phyloP scores from a whole-genome alignment of 805 yeast genomes.

The Cyberlindnera bimundalis region DNA sequence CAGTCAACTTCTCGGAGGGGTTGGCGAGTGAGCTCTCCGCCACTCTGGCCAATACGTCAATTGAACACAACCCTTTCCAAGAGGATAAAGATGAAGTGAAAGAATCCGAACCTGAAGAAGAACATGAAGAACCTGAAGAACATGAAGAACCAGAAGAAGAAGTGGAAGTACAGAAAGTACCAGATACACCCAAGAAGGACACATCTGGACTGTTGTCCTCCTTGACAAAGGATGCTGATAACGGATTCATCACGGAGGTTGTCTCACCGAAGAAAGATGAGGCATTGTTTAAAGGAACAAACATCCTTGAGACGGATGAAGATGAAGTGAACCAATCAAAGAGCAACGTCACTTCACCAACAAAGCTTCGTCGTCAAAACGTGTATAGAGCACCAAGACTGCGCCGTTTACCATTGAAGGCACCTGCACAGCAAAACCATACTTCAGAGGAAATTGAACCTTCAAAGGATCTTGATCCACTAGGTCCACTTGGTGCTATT shows the following conservation, averaged over 20 bases:
- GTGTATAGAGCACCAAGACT: conserved; percentile 47
- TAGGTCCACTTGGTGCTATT: conserved; percentile 31
- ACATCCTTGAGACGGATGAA: conserved; percentile 10
- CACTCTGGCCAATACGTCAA: conserved; percentile 16
- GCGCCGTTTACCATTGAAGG: conserved; percentile 34
- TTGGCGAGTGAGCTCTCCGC: conserved; percentile 21
- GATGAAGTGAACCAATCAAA: conserved; percentile 9
- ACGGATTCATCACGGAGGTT: conserved; percentile 18
- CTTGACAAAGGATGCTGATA: conserved; percentile 37
- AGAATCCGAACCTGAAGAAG: conserved; percentile 3
- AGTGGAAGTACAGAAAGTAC: conserved; percentile 3
- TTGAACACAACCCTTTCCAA: conserved; percentile 3
- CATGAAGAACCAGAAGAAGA: neutral
- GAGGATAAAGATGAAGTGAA: conserved; percentile 1
- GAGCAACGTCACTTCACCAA: conserved; percentile 31
- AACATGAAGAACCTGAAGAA: conserved; percentile 2
- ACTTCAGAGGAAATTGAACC: conserved; percentile 13
- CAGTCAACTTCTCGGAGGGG: conserved; percentile 15
- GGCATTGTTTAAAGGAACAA: conserved; percentile 32
- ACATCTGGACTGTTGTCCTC: conserved; percentile 37
- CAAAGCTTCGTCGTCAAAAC: conserved; percentile 39
- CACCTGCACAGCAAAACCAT: conserved; percentile 3
- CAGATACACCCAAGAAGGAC: conserved; percentile 13
- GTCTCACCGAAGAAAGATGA: conserved; percentile 30
- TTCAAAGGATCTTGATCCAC: conserved; percentile 29